Conservation (phyloP, 2,329 filamentous ascomycete genomes). For the Paecilomyces niveus region DNA sequence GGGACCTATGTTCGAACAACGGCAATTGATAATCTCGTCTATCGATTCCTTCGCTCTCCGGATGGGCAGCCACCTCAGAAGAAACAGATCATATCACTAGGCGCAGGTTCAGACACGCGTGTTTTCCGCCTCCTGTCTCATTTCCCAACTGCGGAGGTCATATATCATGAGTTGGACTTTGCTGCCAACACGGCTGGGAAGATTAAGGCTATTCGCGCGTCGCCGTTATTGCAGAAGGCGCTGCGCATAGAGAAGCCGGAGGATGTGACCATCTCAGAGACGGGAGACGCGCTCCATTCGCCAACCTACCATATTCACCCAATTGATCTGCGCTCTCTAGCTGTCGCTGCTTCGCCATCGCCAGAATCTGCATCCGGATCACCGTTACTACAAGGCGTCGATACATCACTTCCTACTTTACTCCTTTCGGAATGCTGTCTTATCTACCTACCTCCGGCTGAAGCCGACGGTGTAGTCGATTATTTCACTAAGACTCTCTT, state of each 20-base stretch:
- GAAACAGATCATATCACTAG: constrained; percentile 80
- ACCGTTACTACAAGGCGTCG: constrained; percentile 41
- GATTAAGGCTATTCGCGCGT: constrained; percentile 38
- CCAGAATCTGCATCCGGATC: constrained; percentile 17
- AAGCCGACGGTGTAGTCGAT: constrained; percentile 57
- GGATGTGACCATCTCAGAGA: constrained; percentile 28
- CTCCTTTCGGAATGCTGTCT: constrained; percentile 93
- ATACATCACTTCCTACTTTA: constrained; percentile 63
- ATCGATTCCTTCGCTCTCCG: constrained; percentile 55
- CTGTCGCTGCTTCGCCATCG: neutral
- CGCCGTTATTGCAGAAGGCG: constrained; percentile 21
- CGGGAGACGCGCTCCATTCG: constrained; percentile 40
- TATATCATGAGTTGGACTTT: constrained; percentile 94
- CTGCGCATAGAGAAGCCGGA: constrained; percentile 22
- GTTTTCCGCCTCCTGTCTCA: constrained; percentile 64
- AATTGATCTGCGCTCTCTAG: constrained; percentile 61
- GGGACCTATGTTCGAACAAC: constrained; percentile 89
- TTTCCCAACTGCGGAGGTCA: constrained; percentile 40
- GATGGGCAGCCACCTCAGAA: constrained; percentile 15
- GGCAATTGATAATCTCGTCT: constrained; percentile 71
- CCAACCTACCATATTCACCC: constrained; percentile 51
- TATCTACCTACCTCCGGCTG: constrained; percentile 67
- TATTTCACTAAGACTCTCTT: constrained; percentile 55
- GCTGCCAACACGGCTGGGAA: constrained; percentile 64
- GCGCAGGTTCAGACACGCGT: constrained; percentile 88